Conservation (phyloP, 148 eudicot species). For the Camellia sinensis region DNA sequence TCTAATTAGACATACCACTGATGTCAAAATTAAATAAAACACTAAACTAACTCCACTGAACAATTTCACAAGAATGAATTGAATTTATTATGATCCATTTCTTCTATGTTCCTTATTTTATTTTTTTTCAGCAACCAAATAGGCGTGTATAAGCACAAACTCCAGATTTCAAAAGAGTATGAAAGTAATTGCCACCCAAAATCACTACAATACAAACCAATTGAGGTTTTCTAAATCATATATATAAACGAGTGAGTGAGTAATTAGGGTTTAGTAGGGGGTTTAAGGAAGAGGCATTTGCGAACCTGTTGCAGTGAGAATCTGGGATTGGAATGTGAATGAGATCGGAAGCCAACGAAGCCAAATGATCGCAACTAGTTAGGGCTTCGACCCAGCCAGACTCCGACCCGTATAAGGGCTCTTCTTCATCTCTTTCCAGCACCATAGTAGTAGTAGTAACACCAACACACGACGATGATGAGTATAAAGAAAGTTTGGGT, state of each 20-base stretch:
- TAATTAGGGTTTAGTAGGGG: not conserved
- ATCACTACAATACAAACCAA: not conserved
- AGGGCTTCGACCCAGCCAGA: conserved; percentile 30
- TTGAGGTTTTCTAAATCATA: too few relatives aligned
- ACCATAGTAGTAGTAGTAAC: too few relatives aligned
- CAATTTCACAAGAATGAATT: not conserved
- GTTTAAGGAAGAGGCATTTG: not conserved
- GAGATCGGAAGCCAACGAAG: conserved; percentile 15
- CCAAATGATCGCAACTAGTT: conserved; percentile 21
- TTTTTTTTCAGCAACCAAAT: not conserved
- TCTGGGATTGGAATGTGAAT: conserved; percentile 23
- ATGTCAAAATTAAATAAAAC: not conserved
- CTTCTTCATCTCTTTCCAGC: conserved; percentile 7
- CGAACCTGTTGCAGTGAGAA: conserved; percentile 16
- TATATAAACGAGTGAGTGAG: not conserved
- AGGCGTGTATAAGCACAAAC: not conserved
- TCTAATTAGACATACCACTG: too few relatives aligned
- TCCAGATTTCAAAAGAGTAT: not conserved
- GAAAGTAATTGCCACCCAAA: not conserved
- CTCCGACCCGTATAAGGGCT: conserved; percentile 16
- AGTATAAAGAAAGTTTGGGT: not conserved
- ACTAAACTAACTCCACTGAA: not conserved
- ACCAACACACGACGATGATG: conserved; percentile 10
- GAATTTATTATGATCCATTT: not conserved
- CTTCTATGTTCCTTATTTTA: not conserved